A percentile compares a stretch with the other conserved stretches of the same genome.
Evolutionary conservation across 2,329 filamentous ascomycete genomes (phyloP).

Genomic region (Macrophomina phaseolina): DNA sequence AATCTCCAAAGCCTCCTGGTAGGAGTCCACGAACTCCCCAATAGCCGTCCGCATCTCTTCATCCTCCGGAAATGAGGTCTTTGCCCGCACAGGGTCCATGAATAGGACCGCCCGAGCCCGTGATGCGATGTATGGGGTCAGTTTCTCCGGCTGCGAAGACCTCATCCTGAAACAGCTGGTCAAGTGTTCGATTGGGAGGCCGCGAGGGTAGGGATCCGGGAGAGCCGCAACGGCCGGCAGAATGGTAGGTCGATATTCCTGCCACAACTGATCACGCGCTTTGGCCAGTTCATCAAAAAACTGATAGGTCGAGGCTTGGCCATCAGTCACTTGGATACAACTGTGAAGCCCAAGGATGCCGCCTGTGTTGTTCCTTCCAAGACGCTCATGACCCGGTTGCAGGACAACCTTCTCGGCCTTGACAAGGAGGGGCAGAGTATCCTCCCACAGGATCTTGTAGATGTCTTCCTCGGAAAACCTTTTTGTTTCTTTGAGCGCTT

Average conservation of each 20-base stretch:
- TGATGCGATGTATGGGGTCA: slow-evolving; percentile 37
- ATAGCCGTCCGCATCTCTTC: slow-evolving; percentile 37
- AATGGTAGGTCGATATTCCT: slow-evolving; percentile 32
- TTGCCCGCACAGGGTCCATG: slow-evolving; percentile 31
- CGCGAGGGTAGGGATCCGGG: slow-evolving; percentile 39
- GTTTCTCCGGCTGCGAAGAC: slow-evolving; percentile 24
- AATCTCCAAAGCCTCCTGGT: slow-evolving; percentile 36
- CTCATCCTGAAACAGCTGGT: slow-evolving; percentile 31
- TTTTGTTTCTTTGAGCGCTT: slow-evolving; percentile 30
- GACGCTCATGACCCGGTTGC: slow-evolving; percentile 30
- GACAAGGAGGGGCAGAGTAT: slow-evolving; percentile 37
- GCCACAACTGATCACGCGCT: slow-evolving; percentile 42
- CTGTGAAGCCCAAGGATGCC: slow-evolving; percentile 14
- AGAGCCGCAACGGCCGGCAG: slow-evolving; percentile 36
- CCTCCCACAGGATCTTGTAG: slow-evolving; percentile 36
- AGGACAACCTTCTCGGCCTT: slow-evolving; percentile 34
- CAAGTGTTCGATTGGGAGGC: slow-evolving; percentile 43
- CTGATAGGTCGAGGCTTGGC: slow-evolving; percentile 33
- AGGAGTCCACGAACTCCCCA: slow-evolving; percentile 44
- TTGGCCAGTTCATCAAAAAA: slow-evolving; percentile 46
- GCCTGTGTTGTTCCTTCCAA: slow-evolving; percentile 28
- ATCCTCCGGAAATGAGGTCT: slow-evolving; percentile 33
- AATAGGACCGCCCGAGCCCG: slow-evolving; percentile 35
- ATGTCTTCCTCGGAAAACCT: slow-evolving; percentile 30
- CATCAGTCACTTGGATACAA: slow-evolving; percentile 29